Conservation (phyloP, 441 rosid genomes). For the Adansonia madagascariensis region DNA sequence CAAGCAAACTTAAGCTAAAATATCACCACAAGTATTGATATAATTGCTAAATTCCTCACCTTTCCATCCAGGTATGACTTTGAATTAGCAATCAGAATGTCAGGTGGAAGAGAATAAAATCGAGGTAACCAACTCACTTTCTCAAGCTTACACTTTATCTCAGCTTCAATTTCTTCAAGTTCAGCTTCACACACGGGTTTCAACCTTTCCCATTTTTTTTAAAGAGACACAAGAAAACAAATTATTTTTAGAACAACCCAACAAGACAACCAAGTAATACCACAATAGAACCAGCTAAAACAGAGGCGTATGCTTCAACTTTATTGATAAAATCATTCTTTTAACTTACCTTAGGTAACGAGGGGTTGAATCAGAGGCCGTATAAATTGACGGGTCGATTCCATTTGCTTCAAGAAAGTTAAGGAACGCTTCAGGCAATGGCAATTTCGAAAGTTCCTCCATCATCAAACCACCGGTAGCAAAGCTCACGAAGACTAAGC, state of each 20-base stretch:
- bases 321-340: not conserved
- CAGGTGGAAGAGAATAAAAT: slow-evolving; percentile 75
- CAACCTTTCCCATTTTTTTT: slow-evolving; percentile 47
- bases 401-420: slow-evolving; percentile 63
- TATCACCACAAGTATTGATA: not conserved
- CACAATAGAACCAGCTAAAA: not conserved
- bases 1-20: slow-evolving; percentile 11
- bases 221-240: not conserved
- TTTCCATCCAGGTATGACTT: slow-evolving; percentile 73
- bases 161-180: slow-evolving; percentile 59
- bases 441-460: slow-evolving; percentile 52
- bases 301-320: not conserved
- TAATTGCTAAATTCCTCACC: slow-evolving; percentile 39
- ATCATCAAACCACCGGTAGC: slow-evolving; percentile 26
- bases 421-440: slow-evolving; percentile 64
- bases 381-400: slow-evolving; percentile 73
- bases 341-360: slow-evolving; percentile 70
- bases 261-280: not conserved
- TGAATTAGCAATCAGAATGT: slow-evolving; percentile 72
- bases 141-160: slow-evolving; percentile 66
- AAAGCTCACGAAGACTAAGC: not conserved
- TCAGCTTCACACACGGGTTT: slow-evolving; percentile 65
- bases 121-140: slow-evolving; percentile 71
- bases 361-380: slow-evolving; percentile 53
- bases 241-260: not conserved